Conservation (phyloP, 1,284 basidiomycete species). For the Cutaneotrichosporon sp. region DNA sequence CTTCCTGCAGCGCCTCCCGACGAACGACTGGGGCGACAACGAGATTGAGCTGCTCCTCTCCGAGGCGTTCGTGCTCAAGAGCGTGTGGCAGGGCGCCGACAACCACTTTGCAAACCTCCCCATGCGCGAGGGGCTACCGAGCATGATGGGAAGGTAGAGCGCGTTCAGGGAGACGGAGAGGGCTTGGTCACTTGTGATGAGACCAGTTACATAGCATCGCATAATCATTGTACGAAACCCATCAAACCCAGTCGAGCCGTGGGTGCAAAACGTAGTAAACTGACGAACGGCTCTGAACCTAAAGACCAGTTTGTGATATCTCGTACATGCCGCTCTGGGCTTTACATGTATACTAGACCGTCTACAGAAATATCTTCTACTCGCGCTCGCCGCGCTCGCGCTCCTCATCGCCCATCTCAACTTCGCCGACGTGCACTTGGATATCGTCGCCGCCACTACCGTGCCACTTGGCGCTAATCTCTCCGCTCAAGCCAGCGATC, state of each 20-base stretch:
- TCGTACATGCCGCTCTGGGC: neutral
- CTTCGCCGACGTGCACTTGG: slow-evolving; percentile 10
- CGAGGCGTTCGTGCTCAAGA: slow-evolving; percentile 92
- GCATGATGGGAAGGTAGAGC: slow-evolving; percentile 45
- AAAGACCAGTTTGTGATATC: neutral
- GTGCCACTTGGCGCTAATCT: slow-evolving; percentile 38
- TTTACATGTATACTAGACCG: neutral
- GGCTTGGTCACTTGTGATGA: neutral
- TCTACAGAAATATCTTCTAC: slow-evolving; percentile 6
- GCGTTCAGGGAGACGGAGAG: neutral
- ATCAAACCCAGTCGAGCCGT: neutral
- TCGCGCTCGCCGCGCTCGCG: slow-evolving; percentile 22
- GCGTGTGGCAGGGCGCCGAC: slow-evolving; percentile 90
- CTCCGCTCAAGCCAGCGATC: slow-evolving; percentile 30
- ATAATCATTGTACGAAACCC: neutral
- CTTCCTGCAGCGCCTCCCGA: slow-evolving; percentile 95
- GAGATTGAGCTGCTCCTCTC: slow-evolving; percentile 93
- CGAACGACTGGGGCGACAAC: slow-evolving; percentile 90
- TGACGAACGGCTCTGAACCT: neutral
- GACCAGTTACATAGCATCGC: neutral
- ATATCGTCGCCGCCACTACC: slow-evolving; percentile 10
- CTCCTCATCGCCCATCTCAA: slow-evolving; percentile 23
- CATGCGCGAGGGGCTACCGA: slow-evolving; percentile 36
- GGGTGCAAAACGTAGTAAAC: neutral
- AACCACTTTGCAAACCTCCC: slow-evolving; percentile 68